Base-by-base conservation (phyloP, 1,284 basidiomycete species). In the Cerrena zonata region DNA sequence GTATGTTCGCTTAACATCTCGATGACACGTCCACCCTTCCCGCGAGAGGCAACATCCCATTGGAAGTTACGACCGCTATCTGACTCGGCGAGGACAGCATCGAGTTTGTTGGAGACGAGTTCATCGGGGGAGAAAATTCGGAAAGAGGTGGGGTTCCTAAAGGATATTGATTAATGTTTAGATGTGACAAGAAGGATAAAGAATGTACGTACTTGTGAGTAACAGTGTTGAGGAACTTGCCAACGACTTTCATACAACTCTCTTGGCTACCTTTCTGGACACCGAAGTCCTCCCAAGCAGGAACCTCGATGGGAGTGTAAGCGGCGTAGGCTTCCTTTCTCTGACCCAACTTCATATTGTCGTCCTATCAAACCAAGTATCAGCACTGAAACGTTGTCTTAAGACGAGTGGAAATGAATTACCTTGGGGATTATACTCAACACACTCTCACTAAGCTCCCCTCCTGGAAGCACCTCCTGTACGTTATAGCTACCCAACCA, bases 61-160 rank as follows among this genome's bases (percentile, higher is more conserved):
- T 94, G 90, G 66, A 93, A 85, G 69, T 91, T 84, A 48, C 91
- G 79, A 1, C 77, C 75, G 36, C n/a, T 22, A 22, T 43, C 27
- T 0, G 73, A 82, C 7, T 72, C 66, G 2, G 85, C 74, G 44
- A 93, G 77, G 4, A 87, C 81, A 2, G 80, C 86, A 61, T 89
- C 88, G 18, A 95, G 80, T 69, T 94, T 93, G 72, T 94, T 94
- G 27, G 86, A 90, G 5, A 84, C 82, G n/a, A 94, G 75, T 60
- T 91, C 89, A 61, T 95, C 92, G 0, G 92, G 92, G n/a, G 86
- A 91, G 73, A 94, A 94, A 54, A 94, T 88, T 48, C 92, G 78
- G 77, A 94, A 93, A 0, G 76, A 73, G 23, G 71, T 73, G 1
- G 84, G 84, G 65, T 94, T 94, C 53, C 82, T 83, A 56, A 40